Percentiles rank a stretch among this genome's conserved stretches.
These are phyloP conservation scores for Withania somnifera DNA, from an alignment of 305 asterid species.

Conservation along the genomic window DNA sequence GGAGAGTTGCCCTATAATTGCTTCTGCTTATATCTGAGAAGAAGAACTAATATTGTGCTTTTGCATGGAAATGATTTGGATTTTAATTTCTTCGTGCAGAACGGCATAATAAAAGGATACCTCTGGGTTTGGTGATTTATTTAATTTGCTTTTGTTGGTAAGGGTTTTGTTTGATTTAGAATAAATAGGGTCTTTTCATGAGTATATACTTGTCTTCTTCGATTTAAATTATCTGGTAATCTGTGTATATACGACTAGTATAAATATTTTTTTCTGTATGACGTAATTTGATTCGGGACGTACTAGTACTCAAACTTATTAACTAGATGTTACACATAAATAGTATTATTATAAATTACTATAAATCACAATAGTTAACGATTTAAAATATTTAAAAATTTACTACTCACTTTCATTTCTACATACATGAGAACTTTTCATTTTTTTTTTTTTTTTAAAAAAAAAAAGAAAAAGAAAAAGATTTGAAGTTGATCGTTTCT, in stretches of 20 bases:
- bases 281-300: too few species aligned
- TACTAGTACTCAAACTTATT: background rate
- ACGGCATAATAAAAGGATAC: background rate
- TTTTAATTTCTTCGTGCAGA: background rate
- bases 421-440: background rate
- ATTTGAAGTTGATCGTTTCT: background rate
- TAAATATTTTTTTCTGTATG: background rate
- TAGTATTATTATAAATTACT: too few species aligned
- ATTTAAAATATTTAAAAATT: too few species aligned
- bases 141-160: background rate
- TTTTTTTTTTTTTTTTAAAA: background rate
- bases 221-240: background rate
- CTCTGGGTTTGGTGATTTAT: background rate
- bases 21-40: slow-evolving; percentile 19
- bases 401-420: background rate
- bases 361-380: too few species aligned
- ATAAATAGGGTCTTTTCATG: too few species aligned
- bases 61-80: background rate
- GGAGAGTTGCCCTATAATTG: slow-evolving; percentile 54
- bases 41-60: background rate
- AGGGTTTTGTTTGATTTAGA: background rate
- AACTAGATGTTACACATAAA: background rate
- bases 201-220: too few species aligned
- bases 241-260: background rate
- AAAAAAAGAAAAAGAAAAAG: too few species aligned